Evolutionary conservation across 148 eudicot species (phyloP).

Genomic region (Arctostaphylos glauca): DNA sequence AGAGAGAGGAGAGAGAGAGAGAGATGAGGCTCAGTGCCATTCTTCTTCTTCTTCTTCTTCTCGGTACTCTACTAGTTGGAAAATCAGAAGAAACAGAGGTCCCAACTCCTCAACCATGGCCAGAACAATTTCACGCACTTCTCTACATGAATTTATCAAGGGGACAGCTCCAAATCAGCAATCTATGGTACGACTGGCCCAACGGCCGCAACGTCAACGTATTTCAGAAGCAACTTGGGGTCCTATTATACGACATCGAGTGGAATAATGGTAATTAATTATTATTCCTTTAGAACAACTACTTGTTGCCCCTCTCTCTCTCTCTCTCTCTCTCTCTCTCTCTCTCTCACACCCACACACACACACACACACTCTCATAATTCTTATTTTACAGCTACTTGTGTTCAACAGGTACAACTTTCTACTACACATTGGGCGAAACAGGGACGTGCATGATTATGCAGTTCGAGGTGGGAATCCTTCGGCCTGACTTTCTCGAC

Average conservation of each 20-base stretch:
- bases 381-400: too few species aligned
- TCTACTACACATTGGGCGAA: slow-evolving; percentile 31
- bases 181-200: slow-evolving; percentile 46
- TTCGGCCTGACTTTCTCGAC: slow-evolving; percentile 40
- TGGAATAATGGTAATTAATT: slow-evolving; percentile 43
- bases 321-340: too few species aligned
- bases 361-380: too few species aligned
- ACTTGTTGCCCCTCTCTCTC: too few species aligned
- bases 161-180: slow-evolving; percentile 22
- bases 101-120: slow-evolving; percentile 35
- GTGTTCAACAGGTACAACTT: slow-evolving; percentile 30
- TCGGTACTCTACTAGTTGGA: background rate
- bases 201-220: slow-evolving; percentile 46
- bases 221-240: slow-evolving; percentile 38
- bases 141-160: slow-evolving; percentile 25
- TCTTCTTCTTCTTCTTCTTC: background rate
- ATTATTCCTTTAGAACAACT: too few species aligned
- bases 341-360: too few species aligned
- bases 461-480: slow-evolving; percentile 36
- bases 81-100: background rate
- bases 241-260: slow-evolving; percentile 36
- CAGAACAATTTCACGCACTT: slow-evolving; percentile 38
- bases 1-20: background rate
- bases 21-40: background rate
- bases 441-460: slow-evolving; percentile 14